A percentile compares a stretch with the other conserved stretches of the same genome.
phyloP scores from a whole-genome alignment of 73 alveolate species.

The Paraurostyla sp. region DNA sequence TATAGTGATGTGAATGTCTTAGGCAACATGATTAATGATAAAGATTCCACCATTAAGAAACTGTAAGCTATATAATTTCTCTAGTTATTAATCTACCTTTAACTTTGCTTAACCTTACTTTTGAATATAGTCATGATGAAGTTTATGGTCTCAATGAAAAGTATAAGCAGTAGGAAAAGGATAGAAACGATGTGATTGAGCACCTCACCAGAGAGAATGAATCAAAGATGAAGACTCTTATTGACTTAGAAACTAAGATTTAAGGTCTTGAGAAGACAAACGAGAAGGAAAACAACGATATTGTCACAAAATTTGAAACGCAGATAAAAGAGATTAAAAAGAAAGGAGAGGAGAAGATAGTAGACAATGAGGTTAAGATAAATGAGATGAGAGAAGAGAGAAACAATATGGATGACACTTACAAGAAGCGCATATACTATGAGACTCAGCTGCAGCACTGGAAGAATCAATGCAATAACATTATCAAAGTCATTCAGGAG shows the following conservation, averaged over 20 bases:
- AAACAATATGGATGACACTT: slow-evolving; percentile 54
- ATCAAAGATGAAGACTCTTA: background rate
- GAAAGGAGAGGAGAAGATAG: slow-evolving; percentile 60
- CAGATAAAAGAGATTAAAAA: slow-evolving; percentile 45
- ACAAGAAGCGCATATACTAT: slow-evolving; percentile 29
- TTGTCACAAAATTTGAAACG: slow-evolving; percentile 27
- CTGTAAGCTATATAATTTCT: background rate
- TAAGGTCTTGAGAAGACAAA: slow-evolving; percentile 8
- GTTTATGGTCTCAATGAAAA: slow-evolving; percentile 35
- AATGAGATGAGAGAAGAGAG: slow-evolving; percentile 14
- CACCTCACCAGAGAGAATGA: slow-evolving; percentile 34
- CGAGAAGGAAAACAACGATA: slow-evolving; percentile 54
- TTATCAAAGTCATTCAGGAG: slow-evolving; percentile 26
- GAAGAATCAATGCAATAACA: slow-evolving; percentile 22
- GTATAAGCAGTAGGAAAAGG: slow-evolving; percentile 33
- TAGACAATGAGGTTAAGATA: slow-evolving; percentile 45
- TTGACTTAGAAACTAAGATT: slow-evolving; percentile 49
- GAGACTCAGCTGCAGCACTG: slow-evolving; percentile 43
- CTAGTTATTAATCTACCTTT: no score
- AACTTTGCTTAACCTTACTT: no score
- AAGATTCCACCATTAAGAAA: background rate
- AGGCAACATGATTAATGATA: slow-evolving; percentile 27
- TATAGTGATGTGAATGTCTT: slow-evolving; percentile 24
- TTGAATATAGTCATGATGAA: slow-evolving; percentile 45
- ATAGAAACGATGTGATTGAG: slow-evolving; percentile 43